phyloP scores from a whole-genome alignment of 352 stramenopile species.

The Globisporangium okanoganense region DNA sequence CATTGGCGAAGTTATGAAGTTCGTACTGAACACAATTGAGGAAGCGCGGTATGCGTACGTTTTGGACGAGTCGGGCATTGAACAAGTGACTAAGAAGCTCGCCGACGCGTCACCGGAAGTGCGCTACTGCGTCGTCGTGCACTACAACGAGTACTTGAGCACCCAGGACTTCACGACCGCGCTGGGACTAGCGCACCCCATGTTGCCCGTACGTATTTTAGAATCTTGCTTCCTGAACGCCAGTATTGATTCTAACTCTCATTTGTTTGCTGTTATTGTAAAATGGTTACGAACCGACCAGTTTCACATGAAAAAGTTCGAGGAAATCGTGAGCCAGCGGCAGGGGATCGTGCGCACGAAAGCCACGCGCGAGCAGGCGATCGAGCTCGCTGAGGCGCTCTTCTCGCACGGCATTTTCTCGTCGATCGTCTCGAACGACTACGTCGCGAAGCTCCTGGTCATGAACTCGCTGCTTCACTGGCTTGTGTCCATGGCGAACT shows the following conservation, averaged over 20 bases:
- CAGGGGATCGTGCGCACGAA: conserved; percentile 68
- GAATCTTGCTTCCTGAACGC: not conserved
- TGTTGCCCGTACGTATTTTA: conserved; percentile 44
- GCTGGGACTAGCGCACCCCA: conserved; percentile 64
- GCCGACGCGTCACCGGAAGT: conserved; percentile 46
- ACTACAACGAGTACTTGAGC: conserved; percentile 92
- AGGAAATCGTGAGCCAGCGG: conserved; percentile 70
- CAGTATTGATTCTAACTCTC: not conserved
- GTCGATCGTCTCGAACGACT: conserved; percentile 78
- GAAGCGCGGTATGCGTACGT: conserved; percentile 59
- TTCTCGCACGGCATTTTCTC: conserved; percentile 66
- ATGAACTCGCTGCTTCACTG: conserved; percentile 76
- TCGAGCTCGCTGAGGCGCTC: conserved; percentile 67
- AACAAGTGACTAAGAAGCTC: conserved; percentile 43
- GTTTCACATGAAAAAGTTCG: conserved; percentile 84
- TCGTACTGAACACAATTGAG: conserved; percentile 60
- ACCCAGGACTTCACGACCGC: conserved; percentile 80
- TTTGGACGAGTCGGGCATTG: conserved; percentile 45
- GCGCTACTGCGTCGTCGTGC: conserved; percentile 88
- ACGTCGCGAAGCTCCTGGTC: conserved; percentile 60
- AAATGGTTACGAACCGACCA: conserved; percentile 12
- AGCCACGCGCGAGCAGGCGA: conserved; percentile 59
- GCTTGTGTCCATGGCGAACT: conserved; percentile 73
- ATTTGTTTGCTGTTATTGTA: not conserved
- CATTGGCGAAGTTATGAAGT: conserved; percentile 60